Evolutionary conservation across 1,284 basidiomycete genomes (phyloP).

Genomic region (Ustilago loliicola): DNA sequence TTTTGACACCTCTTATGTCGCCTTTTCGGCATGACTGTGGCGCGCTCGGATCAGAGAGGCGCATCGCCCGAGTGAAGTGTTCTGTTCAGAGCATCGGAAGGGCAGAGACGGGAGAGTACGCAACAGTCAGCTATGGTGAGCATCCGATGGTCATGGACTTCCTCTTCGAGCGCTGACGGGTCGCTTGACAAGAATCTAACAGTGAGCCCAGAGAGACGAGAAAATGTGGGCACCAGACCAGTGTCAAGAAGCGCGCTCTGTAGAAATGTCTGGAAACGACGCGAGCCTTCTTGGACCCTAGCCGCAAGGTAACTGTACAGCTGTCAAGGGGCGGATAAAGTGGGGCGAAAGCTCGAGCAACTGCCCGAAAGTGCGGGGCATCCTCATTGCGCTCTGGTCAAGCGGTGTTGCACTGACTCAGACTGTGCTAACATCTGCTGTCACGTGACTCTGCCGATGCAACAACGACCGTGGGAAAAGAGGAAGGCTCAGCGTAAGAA

Average conservation of each 20-base stretch:
- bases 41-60: no score
- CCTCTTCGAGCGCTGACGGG: no score
- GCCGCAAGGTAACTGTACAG: conserved; percentile 15
- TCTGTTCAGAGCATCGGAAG: no score
- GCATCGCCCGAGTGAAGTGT: no score
- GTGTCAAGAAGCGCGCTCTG: neutral
- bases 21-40: no score
- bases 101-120: no score
- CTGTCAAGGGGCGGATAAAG: conserved; percentile 22
- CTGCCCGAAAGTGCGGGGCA: neutral
- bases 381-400: neutral
- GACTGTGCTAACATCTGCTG: neutral
- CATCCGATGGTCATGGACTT: no score
- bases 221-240: neutral
- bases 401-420: neutral
- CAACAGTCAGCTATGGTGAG: neutral
- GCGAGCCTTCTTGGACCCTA: conserved; percentile 9
- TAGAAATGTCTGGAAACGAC: conserved; percentile 40
- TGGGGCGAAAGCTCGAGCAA: conserved; percentile 4
- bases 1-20: no score
- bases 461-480: neutral
- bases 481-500: neutral
- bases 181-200: neutral
- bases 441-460: neutral
- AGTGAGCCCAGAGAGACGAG: neutral